Percentiles rank a stretch among this genome's conserved stretches.
These are phyloP conservation scores for Eucalyptus pauciflora DNA, from an alignment of 345 rosid species.

Conservation along the genomic window DNA sequence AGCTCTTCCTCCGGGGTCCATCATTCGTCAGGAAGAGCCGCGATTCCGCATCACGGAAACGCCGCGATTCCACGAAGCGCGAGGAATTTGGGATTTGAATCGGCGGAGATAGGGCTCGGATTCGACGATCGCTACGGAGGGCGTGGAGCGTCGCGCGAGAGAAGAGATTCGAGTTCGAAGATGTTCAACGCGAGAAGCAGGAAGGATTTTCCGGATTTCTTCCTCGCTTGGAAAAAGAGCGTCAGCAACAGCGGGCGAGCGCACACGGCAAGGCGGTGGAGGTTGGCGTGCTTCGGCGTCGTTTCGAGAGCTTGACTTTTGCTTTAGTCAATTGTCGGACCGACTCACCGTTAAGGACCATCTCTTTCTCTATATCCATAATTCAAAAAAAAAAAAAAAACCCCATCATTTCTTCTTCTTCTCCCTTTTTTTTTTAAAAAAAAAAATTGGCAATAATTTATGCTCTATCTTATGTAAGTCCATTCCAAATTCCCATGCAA, in stretches of 20 bases:
- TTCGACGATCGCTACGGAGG: neutral
- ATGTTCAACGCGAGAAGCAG: neutral
- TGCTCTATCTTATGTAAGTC: neutral
- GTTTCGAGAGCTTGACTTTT: too few relatives aligned
- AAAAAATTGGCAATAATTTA: neutral
- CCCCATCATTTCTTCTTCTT: neutral
- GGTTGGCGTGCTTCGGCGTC: too few relatives aligned
- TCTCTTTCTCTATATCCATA: neutral
- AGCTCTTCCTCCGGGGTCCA: constrained; percentile 10
- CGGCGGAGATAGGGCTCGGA: neutral
- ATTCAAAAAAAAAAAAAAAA: neutral
- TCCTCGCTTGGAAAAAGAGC: neutral
- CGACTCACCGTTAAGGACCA: neutral
- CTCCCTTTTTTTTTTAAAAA: neutral
- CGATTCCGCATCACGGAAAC: neutral
- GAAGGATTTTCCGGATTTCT: neutral
- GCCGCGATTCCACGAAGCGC: neutral
- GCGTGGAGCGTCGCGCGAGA: neutral
- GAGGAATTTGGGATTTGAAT: neutral
- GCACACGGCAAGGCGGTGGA: too few relatives aligned
- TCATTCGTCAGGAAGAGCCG: neutral
- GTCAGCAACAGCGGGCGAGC: too few relatives aligned
- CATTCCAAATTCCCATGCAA: neutral
- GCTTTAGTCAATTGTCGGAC: too few relatives aligned
- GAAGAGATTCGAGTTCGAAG: neutral